Evolutionary conservation across 1,284 basidiomycete species (phyloP).

Genomic region (Microbotryomycetes sp.): DNA sequence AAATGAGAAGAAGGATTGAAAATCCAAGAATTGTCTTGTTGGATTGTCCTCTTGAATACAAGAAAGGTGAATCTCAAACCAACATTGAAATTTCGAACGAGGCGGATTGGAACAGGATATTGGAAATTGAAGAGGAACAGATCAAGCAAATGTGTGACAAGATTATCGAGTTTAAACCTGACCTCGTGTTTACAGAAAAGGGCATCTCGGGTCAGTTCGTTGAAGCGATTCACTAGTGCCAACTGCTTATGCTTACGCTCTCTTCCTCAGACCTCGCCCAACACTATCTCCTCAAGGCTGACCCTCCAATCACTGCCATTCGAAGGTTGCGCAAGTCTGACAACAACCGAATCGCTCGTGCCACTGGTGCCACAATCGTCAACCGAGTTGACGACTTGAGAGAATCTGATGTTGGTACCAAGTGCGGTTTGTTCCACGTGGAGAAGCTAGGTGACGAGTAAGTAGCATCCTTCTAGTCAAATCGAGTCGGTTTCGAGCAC

Average conservation of each 20-base stretch:
- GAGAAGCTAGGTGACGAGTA: conserved; percentile 97
- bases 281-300: conserved; percentile 79
- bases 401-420: conserved; percentile 82
- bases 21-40: conserved; percentile 85
- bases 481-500: background rate
- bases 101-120: conserved; percentile 83
- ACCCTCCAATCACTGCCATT: conserved; percentile 69
- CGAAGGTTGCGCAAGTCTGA: conserved; percentile 95
- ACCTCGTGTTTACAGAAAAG: conserved; percentile 95
- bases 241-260: background rate
- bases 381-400: conserved; percentile 93
- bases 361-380: conserved; percentile 91
- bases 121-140: conserved; percentile 97
- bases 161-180: conserved; percentile 89
- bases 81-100: conserved; percentile 98
- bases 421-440: conserved; percentile 90
- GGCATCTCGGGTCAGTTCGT: conserved; percentile 71
- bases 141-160: conserved; percentile 81
- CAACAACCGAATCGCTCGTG: conserved; percentile 96
- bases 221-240: background rate
- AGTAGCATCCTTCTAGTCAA: conserved; percentile 37
- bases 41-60: conserved; percentile 97
- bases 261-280: conserved; percentile 72
- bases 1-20: conserved; percentile 86
- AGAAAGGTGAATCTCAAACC: conserved; percentile 97